Evolutionary conservation across 805 yeast species (phyloP).

Genomic region (Ogataea degrootiae): DNA sequence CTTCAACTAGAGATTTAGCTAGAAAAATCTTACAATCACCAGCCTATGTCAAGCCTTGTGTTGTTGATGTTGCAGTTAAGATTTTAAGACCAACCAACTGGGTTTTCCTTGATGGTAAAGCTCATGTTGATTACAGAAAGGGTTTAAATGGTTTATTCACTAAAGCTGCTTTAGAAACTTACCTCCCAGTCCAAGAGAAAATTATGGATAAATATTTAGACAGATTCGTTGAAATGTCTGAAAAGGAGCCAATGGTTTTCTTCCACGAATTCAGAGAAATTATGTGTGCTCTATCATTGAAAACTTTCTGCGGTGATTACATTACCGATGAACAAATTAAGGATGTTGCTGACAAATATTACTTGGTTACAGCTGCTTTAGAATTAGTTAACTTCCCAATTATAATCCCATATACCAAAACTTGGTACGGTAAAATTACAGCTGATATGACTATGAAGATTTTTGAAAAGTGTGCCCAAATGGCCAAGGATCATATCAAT

Average conservation of each 20-base stretch:
- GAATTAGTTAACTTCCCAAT: conserved; percentile 98
- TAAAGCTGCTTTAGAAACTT: conserved; percentile 72
- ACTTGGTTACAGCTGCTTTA: conserved; percentile 87
- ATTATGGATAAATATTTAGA: conserved; percentile 81
- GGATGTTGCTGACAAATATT: conserved; percentile 87
- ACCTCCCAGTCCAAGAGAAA: conserved; percentile 79
- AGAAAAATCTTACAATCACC: conserved; percentile 85
- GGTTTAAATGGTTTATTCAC: conserved; percentile 88
- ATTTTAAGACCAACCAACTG: conserved; percentile 93
- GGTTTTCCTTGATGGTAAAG: conserved; percentile 97
- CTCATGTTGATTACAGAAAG: conserved; percentile 88
- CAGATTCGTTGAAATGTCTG: conserved; percentile 51
- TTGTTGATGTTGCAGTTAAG: conserved; percentile 94
- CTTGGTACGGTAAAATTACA: conserved; percentile 95
- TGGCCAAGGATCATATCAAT: conserved; percentile 76
- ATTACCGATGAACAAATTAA: conserved; percentile 89
- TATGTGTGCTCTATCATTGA: conserved; percentile 88
- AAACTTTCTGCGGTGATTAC: conserved; percentile 94
- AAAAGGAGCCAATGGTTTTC: conserved; percentile 62
- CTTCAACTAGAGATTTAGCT: conserved; percentile 80
- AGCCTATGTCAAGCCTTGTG: conserved; percentile 90
- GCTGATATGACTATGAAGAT: conserved; percentile 93
- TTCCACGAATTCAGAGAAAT: conserved; percentile 95
- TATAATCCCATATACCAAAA: conserved; percentile 90
- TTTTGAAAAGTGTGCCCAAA: conserved; percentile 82